These are phyloP conservation scores for Cyphellophora attinorum DNA, from an alignment of 2,329 filamentous ascomycete genomes.

Conservation along the genomic window DNA sequence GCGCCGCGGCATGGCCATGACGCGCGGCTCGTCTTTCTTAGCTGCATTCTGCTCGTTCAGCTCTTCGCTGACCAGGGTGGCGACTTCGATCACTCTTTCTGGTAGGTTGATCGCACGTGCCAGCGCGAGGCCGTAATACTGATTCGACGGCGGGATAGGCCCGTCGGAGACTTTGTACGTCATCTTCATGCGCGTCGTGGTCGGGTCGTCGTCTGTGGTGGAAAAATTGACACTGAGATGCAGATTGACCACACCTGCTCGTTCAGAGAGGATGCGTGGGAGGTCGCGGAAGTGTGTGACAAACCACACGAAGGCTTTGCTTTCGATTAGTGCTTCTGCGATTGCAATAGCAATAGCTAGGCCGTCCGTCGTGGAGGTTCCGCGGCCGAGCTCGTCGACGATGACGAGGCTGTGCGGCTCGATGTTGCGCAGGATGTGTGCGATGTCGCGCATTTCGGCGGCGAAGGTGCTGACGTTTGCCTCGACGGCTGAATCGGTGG, in stretches of 20 bases:
- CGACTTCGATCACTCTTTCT: constrained; percentile 53
- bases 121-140: constrained; percentile 76
- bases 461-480: constrained; percentile 90
- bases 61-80: constrained; percentile 54
- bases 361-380: constrained; percentile 81
- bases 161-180: constrained; percentile 74
- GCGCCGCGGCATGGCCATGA: constrained; percentile 50
- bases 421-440: constrained; percentile 81
- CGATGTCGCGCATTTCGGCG: constrained; percentile 90
- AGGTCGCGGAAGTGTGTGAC: constrained; percentile 86
- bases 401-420: constrained; percentile 68
- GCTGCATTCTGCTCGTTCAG: constrained; percentile 50
- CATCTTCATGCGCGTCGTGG: constrained; percentile 57
- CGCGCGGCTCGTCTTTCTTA: constrained; percentile 49
- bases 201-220: constrained; percentile 22
- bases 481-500: constrained; percentile 78
- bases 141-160: constrained; percentile 46
- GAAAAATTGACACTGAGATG: constrained; percentile 66
- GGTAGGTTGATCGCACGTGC: constrained; percentile 69
- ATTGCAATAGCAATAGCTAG: constrained; percentile 83
- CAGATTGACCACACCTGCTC: constrained; percentile 70
- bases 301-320: constrained; percentile 76
- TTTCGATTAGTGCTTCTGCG: constrained; percentile 76
- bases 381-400: constrained; percentile 84
- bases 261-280: constrained; percentile 62